Evolutionary conservation across 352 stramenopile species (phyloP).

Genomic region (Pythium utonaiense): DNA sequence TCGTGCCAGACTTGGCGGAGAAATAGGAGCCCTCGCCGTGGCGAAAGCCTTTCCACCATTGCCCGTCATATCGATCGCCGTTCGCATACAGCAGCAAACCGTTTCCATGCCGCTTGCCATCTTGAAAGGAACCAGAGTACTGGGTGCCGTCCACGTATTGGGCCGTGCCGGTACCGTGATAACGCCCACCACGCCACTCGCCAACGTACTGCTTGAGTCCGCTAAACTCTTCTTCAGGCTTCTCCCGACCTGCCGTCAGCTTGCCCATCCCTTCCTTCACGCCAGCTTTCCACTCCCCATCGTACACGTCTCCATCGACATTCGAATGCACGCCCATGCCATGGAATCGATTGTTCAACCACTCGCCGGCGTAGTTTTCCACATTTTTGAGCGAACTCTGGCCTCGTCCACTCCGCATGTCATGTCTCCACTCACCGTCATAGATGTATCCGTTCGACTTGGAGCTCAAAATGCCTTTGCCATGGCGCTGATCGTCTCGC

Average conservation of each 20-base stretch:
- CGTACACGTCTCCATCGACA: conserved; percentile 54
- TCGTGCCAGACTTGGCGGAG: conserved; percentile 53
- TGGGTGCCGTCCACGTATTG: conserved; percentile 84
- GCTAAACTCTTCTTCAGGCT: conserved; percentile 33
- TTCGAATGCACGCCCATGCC: conserved; percentile 64
- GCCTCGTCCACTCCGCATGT: conserved; percentile 65
- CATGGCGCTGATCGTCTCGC: conserved; percentile 58
- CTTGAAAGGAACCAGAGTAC: conserved; percentile 82
- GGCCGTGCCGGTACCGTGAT: conserved; percentile 79
- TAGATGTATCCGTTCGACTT: conserved; percentile 67
- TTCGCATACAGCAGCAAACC: conserved; percentile 42
- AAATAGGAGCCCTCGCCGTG: conserved; percentile 60
- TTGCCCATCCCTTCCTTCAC: conserved; percentile 62
- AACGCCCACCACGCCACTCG: conserved; percentile 55
- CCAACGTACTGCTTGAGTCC: conserved; percentile 61
- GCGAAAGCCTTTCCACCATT: conserved; percentile 73
- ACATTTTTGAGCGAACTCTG: conserved; percentile 67
- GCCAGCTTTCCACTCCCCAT: conserved; percentile 60
- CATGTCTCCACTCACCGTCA: conserved; percentile 68
- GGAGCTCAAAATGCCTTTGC: conserved; percentile 63
- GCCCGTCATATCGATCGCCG: conserved; percentile 59
- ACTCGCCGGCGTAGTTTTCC: conserved; percentile 73
- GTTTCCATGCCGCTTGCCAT: conserved; percentile 72
- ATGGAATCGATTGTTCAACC: conserved; percentile 63
- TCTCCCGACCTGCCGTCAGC: conserved; percentile 28